A percentile compares a stretch with the other conserved stretches of the same genome.
phyloP scores from a whole-genome alignment of 2,329 filamentous ascomycete genomes.

The Teratosphaeria pseudoeucalypti region DNA sequence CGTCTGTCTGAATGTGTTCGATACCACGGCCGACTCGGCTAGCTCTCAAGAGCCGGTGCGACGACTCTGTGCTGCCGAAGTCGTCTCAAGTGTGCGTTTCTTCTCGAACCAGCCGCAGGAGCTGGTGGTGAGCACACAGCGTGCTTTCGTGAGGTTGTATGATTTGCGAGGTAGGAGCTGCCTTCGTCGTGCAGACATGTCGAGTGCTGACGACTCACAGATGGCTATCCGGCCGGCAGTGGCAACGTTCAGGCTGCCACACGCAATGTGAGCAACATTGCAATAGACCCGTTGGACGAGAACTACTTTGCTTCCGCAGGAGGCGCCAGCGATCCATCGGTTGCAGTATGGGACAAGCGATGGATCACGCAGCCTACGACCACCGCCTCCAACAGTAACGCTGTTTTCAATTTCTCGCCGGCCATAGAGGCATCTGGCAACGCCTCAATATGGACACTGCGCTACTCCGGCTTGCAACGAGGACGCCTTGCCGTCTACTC shows the following conservation, averaged over 20 bases:
- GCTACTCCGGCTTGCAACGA: slow-evolving; percentile 49
- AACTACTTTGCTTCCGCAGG: slow-evolving; percentile 75
- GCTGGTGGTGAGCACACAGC: slow-evolving; percentile 64
- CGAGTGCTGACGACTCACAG: slow-evolving; percentile 3
- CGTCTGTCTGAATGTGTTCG: slow-evolving; percentile 72
- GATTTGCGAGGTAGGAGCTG: slow-evolving; percentile 56
- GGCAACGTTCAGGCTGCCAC: slow-evolving; percentile 39
- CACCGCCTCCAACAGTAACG: slow-evolving; percentile 44
- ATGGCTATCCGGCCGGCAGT: slow-evolving; percentile 13
- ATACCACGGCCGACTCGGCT: slow-evolving; percentile 54
- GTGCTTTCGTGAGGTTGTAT: slow-evolving; percentile 64
- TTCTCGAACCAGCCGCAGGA: slow-evolving; percentile 68
- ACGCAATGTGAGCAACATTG: slow-evolving; percentile 54
- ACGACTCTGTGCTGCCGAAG: slow-evolving; percentile 52
- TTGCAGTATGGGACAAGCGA: slow-evolving; percentile 71
- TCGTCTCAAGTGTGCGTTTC: slow-evolving; percentile 75
- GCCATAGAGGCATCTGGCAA: slow-evolving; percentile 40
- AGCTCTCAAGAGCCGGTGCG: slow-evolving; percentile 38
- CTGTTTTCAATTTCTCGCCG: slow-evolving; percentile 49
- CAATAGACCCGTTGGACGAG: slow-evolving; percentile 68
- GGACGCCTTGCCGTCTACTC: slow-evolving; percentile 50
- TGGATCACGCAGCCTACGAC: slow-evolving; percentile 29
- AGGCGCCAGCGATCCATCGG: slow-evolving; percentile 60
- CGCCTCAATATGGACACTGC: slow-evolving; percentile 50
- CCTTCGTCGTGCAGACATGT: too few species aligned